phyloP scores from a whole-genome alignment of 2,329 filamentous ascomycete genomes.

The Colletotrichum liaoningense region DNA sequence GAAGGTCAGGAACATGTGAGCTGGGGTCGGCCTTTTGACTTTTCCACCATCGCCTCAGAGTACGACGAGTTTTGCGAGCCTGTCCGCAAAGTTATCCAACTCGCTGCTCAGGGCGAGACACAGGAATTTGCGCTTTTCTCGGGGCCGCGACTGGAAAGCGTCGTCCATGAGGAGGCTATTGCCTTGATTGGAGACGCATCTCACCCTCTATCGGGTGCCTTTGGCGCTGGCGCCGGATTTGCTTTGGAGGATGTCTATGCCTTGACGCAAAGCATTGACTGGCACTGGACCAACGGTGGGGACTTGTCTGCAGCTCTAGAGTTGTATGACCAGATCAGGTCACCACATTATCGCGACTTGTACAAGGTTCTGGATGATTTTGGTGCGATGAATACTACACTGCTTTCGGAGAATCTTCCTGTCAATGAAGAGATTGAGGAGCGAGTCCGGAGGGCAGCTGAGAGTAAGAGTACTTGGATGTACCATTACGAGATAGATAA shows the following conservation, averaged over 20 bases:
- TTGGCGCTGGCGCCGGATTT: conserved; percentile 52
- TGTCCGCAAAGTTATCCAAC: conserved; percentile 42
- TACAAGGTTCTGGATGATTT: conserved; percentile 43
- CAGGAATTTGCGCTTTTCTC: conserved; percentile 46
- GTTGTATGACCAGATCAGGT: conserved; percentile 42
- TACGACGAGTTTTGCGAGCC: conserved; percentile 46
- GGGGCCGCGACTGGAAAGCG: conserved; percentile 42
- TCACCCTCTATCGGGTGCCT: conserved; percentile 62
- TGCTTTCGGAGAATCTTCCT: conserved; percentile 35
- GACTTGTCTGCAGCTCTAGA: conserved; percentile 39
- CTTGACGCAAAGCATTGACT: conserved; percentile 40
- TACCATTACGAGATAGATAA: conserved; percentile 41
- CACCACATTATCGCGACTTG: conserved; percentile 42
- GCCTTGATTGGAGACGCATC: conserved; percentile 66
- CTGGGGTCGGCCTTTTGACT: conserved; percentile 43
- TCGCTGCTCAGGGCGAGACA: conserved; percentile 42
- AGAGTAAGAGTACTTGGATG: conserved; percentile 42
- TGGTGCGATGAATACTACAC: conserved; percentile 30
- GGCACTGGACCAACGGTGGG: conserved; percentile 37
- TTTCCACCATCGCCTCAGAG: conserved; percentile 35
- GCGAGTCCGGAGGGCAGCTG: conserved; percentile 37
- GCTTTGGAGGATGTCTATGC: conserved; percentile 48
- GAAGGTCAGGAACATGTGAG: conserved; percentile 43
- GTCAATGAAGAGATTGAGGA: conserved; percentile 42
- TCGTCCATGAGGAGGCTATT: conserved; percentile 42